Conservation (phyloP, 2,329 filamentous ascomycete species). For the Fusarium nematophilum region DNA sequence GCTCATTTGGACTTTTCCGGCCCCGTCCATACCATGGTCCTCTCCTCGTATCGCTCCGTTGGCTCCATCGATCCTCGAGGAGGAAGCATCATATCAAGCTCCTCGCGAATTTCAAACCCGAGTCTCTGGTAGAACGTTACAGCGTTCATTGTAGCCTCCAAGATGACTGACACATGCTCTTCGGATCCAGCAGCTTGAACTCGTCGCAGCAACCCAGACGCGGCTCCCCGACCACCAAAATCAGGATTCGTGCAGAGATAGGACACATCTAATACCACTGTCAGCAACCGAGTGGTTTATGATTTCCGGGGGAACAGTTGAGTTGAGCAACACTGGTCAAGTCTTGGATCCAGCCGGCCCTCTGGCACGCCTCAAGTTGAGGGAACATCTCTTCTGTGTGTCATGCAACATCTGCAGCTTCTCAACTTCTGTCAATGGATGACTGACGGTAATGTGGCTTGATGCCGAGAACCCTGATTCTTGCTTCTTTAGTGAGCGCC, state of each 20-base stretch:
- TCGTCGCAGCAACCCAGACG: constrained; percentile 46
- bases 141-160: constrained; percentile 54
- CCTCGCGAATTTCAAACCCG: constrained; percentile 48
- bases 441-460: constrained; percentile 53
- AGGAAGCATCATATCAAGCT: constrained; percentile 52
- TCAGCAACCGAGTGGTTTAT: constrained; percentile 18
- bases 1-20: constrained; percentile 5
- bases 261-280: constrained; percentile 48
- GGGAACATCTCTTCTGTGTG: no score
- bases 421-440: constrained; percentile 3
- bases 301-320: no score
- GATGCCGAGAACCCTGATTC: constrained; percentile 45
- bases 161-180: constrained; percentile 49
- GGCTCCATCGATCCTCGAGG: constrained; percentile 41
- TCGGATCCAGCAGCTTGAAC: constrained; percentile 49
- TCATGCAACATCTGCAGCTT: no score
- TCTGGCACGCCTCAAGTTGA: no score
- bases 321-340: neutral
- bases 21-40: constrained; percentile 48
- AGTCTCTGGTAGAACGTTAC: constrained; percentile 52
- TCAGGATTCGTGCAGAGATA: constrained; percentile 54
- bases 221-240: constrained; percentile 51
- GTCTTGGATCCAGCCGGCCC: no score
- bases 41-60: constrained; percentile 49
- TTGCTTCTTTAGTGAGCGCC: constrained; percentile 46